Evolutionary conservation across 768 basidiomycete genomes (phyloP).

Genomic region (Lactarius deliciosus): DNA sequence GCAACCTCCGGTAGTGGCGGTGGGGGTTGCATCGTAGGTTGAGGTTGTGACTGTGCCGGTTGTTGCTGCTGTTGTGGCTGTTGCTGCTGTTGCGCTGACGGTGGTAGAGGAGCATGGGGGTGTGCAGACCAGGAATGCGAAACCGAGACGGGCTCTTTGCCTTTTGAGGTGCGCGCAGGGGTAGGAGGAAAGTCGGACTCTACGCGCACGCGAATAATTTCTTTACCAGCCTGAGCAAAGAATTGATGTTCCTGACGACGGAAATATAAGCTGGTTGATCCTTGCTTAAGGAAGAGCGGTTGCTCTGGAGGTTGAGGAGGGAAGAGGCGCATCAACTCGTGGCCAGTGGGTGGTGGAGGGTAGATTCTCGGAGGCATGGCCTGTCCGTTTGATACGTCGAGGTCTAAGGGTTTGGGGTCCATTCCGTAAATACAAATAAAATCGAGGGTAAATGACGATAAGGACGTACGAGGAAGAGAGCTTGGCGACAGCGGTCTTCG

Average conservation of each 20-base stretch:
- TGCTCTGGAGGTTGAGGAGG: conserved; percentile 61
- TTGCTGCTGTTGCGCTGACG: conserved; percentile 3
- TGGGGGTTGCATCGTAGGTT: conserved; percentile 19
- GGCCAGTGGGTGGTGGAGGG: conserved; percentile 75
- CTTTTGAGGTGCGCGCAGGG: conserved; percentile 25
- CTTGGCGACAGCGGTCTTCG: conserved; percentile 29
- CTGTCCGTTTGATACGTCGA: conserved; percentile 58
- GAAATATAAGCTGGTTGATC: conserved; percentile 72
- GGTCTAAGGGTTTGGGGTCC: conserved; percentile 44
- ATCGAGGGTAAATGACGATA: background rate
- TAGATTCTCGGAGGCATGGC: conserved; percentile 55
- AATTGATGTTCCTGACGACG: conserved; percentile 76
- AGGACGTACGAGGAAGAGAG: conserved; percentile 26
- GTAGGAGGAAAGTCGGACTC: conserved; percentile 55
- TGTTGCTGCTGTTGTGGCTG: background rate
- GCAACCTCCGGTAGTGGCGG: conserved; percentile 25
- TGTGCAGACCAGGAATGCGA: conserved; percentile 22
- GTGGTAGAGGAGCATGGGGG: conserved; percentile 33
- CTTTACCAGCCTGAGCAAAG: conserved; percentile 75
- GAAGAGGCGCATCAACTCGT: conserved; percentile 84
- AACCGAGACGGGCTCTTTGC: conserved; percentile 22
- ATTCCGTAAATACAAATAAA: background rate
- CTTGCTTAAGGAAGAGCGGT: conserved; percentile 54
- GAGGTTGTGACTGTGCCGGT: conserved; percentile 11
- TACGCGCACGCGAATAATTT: conserved; percentile 72